These are phyloP conservation scores for Xylaria sp. DNA, from an alignment of 2,329 filamentous ascomycete species.

Conservation along the genomic window DNA sequence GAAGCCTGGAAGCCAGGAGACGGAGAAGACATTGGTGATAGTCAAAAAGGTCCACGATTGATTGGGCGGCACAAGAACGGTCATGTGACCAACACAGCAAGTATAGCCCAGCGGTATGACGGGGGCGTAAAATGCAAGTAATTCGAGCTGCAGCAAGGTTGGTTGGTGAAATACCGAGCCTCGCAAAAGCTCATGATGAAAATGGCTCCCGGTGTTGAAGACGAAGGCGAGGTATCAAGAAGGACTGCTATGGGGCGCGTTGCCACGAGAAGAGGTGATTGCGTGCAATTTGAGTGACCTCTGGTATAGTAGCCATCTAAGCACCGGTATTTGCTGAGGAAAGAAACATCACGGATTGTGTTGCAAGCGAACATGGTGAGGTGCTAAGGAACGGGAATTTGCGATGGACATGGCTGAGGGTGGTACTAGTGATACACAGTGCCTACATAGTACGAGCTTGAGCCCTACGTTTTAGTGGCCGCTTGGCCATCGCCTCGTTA, in stretches of 20 bases:
- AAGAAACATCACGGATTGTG: background rate
- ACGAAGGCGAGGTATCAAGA: background rate
- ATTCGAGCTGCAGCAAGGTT: conserved; percentile 17
- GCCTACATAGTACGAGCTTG: background rate
- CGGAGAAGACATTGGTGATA: conserved; percentile 48
- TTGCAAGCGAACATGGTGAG: background rate
- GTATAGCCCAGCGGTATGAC: conserved; percentile 6
- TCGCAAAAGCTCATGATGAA: conserved; percentile 20
- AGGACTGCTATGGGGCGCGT: background rate
- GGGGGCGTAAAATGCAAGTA: conserved; percentile 19
- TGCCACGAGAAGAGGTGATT: background rate
- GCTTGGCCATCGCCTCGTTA: background rate
- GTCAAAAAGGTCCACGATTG: conserved; percentile 18
- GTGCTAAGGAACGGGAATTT: background rate
- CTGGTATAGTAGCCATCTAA: background rate
- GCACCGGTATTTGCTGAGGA: background rate
- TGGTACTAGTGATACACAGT: conserved; percentile 1
- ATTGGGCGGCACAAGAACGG: conserved; percentile 30
- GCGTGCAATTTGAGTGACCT: background rate
- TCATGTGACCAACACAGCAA: conserved; percentile 23
- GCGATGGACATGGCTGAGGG: too few relatives aligned
- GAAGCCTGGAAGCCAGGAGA: conserved; percentile 50
- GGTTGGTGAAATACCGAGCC: conserved; percentile 14
- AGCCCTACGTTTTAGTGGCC: background rate
- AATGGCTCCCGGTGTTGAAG: background rate